A percentile compares a stretch with the other conserved stretches of the same genome.
Evolutionary conservation across 2,329 filamentous ascomycete species (phyloP).

Genomic region (Pseudopyricularia javanii): DNA sequence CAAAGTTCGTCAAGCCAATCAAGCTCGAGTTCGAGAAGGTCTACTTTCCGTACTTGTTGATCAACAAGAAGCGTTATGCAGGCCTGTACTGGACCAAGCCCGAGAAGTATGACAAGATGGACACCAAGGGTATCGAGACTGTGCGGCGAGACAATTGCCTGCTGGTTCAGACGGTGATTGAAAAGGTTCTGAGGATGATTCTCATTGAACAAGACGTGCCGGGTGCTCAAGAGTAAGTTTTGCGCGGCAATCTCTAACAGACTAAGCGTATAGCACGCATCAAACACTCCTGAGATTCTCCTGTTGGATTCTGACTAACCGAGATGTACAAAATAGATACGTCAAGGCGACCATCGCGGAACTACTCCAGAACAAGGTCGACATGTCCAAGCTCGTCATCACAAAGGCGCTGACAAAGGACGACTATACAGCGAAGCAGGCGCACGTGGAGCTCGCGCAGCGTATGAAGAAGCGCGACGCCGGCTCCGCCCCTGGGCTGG

Average conservation of each 20-base stretch:
- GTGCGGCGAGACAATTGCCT: slow-evolving; percentile 94
- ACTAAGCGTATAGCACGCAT: neutral
- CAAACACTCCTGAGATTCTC: too few species aligned
- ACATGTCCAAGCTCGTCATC: slow-evolving; percentile 98
- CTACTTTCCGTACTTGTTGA: slow-evolving; percentile 92
- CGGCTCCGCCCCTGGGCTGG: slow-evolving; percentile 81
- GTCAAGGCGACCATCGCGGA: slow-evolving; percentile 95
- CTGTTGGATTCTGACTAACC: slow-evolving; percentile 28
- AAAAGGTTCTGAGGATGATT: slow-evolving; percentile 91
- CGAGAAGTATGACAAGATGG: slow-evolving; percentile 98
- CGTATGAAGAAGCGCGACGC: slow-evolving; percentile 96
- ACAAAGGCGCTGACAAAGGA: slow-evolving; percentile 91
- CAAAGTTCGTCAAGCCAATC: slow-evolving; percentile 91
- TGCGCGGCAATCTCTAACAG: too few species aligned
- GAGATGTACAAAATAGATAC: slow-evolving; percentile 43
- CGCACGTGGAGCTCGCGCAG: slow-evolving; percentile 87
- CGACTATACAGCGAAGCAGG: slow-evolving; percentile 84
- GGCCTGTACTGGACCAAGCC: slow-evolving; percentile 96
- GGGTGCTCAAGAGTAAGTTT: slow-evolving; percentile 82
- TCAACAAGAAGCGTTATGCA: slow-evolving; percentile 99
- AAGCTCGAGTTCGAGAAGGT: slow-evolving; percentile 99
- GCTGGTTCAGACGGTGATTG: slow-evolving; percentile 91
- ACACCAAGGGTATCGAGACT: slow-evolving; percentile 98
- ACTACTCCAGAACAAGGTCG: slow-evolving; percentile 90
- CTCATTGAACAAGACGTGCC: slow-evolving; percentile 84